A percentile compares a stretch with the other conserved stretches of the same genome.
phyloP scores from a whole-genome alignment of 805 yeast genomes.

The Suhomyces sp. region DNA sequence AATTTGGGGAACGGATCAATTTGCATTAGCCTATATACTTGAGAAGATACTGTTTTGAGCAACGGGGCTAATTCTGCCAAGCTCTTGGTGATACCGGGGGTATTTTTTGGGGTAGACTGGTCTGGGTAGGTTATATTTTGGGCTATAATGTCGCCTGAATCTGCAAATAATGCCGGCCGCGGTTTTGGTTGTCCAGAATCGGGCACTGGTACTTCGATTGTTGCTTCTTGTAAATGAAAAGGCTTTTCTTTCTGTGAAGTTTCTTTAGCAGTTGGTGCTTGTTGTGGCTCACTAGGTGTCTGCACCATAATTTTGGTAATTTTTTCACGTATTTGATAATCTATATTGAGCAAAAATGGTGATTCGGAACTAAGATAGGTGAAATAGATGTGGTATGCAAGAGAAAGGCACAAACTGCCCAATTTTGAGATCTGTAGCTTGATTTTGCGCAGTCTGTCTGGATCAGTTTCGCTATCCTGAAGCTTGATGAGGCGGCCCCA shows the following conservation, averaged over 20 bases:
- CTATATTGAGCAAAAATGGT: slow-evolving; percentile 68
- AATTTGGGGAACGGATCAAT: slow-evolving; percentile 74
- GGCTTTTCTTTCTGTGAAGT: too few relatives aligned
- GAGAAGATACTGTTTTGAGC: slow-evolving; percentile 47
- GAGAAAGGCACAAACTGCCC: slow-evolving; percentile 55
- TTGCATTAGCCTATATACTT: slow-evolving; percentile 61
- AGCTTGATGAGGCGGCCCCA: slow-evolving; percentile 9
- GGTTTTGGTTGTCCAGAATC: background rate
- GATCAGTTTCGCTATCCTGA: slow-evolving; percentile 2
- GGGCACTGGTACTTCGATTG: too few relatives aligned
- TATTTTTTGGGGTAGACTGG: background rate
- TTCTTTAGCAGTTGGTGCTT: too few relatives aligned
- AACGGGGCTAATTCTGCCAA: slow-evolving; percentile 26
- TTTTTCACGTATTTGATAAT: slow-evolving; percentile 46
- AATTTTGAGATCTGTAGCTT: slow-evolving; percentile 24
- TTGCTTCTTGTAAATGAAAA: too few relatives aligned
- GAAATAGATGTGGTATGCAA: slow-evolving; percentile 62
- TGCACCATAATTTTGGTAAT: slow-evolving; percentile 25
- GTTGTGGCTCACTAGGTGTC: too few relatives aligned
- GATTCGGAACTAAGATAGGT: slow-evolving; percentile 65
- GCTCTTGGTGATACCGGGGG: background rate
- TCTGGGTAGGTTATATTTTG: background rate
- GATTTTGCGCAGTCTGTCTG: slow-evolving; percentile 3
- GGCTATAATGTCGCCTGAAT: background rate
- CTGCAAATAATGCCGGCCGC: too few relatives aligned